These are phyloP conservation scores for Hordeum marinum DNA, from an alignment of 176 grass and related monocot species.

Conservation along the genomic window DNA sequence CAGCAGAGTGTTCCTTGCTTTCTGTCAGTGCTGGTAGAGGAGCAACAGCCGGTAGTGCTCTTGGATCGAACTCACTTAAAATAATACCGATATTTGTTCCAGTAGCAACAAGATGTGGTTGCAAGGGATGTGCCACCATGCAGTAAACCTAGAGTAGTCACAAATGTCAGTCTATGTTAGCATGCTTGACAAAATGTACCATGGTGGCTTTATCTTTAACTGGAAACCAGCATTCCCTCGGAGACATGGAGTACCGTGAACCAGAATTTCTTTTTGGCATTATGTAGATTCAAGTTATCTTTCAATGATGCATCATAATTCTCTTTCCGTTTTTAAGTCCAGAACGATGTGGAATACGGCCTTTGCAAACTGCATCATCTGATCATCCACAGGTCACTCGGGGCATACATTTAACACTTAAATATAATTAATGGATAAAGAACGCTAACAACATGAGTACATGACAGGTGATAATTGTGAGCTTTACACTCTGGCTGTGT, in stretches of 20 bases:
- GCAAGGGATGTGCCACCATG: slow-evolving; percentile 97
- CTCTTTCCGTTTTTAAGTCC: background rate
- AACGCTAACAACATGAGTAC: background rate
- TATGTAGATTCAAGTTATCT: background rate
- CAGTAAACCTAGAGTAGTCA: slow-evolving; percentile 75
- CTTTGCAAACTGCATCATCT: background rate
- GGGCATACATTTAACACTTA: background rate
- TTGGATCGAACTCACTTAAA: slow-evolving; percentile 95
- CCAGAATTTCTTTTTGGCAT: background rate
- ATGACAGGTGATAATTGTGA: background rate
- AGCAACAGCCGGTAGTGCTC: slow-evolving; percentile 84
- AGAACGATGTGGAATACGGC: background rate
- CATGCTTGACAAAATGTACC: slow-evolving; percentile 24
- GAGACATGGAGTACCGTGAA: background rate
- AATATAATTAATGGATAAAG: background rate
- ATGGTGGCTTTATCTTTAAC: background rate
- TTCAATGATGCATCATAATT: slow-evolving; percentile 1
- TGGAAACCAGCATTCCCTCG: slow-evolving; percentile 4
- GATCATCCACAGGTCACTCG: background rate
- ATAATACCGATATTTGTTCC: slow-evolving; percentile 98
- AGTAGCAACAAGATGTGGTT: slow-evolving; percentile 97
- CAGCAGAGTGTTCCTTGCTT: slow-evolving; percentile 83
- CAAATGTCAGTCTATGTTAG: slow-evolving; percentile 25
- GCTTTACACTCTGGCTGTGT: background rate
- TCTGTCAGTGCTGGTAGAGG: slow-evolving; percentile 68